phyloP scores from a whole-genome alignment of 2,329 filamentous ascomycete genomes.

The Claviceps spartinae region DNA sequence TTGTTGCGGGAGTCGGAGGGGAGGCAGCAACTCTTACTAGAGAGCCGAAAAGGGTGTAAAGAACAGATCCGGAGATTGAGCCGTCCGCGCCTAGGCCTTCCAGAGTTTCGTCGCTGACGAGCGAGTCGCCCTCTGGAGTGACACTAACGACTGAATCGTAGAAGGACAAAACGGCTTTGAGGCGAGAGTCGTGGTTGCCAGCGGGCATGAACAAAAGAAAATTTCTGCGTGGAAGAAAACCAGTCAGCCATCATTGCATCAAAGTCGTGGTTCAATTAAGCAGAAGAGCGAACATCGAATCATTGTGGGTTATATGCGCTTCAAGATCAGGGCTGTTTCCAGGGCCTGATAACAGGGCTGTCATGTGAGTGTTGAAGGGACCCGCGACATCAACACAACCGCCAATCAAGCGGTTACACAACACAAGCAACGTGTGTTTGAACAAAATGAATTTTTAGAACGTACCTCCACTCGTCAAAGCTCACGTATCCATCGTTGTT shows the following conservation, averaged over 20 bases:
- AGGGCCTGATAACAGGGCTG: no score
- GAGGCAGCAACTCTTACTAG: constrained; percentile 51
- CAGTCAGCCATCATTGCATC: constrained; percentile 5
- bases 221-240: constrained; percentile 41
- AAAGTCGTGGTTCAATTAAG: not conserved
- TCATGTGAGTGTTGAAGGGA: no score
- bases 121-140: constrained; percentile 86
- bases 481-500: constrained; percentile 80
- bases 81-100: constrained; percentile 83
- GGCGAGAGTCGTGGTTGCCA: constrained; percentile 48
- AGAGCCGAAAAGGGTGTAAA: constrained; percentile 62
- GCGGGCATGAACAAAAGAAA: constrained; percentile 82
- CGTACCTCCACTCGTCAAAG: constrained; percentile 94
- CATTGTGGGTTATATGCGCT: no score
- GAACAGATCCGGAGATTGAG: constrained; percentile 39
- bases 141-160: constrained; percentile 82
- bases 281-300: not conserved
- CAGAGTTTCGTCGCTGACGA: constrained; percentile 79
- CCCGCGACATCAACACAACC: no score
- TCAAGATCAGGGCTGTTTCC: no score
- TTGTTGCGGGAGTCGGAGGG: constrained; percentile 24
- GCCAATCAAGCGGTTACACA: not conserved
- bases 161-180: constrained; percentile 77
- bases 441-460: constrained; percentile 8
- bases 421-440: not conserved